Base-by-base conservation (phyloP, 768 basidiomycete species). In the Kwoniella newhampshirensis region DNA sequence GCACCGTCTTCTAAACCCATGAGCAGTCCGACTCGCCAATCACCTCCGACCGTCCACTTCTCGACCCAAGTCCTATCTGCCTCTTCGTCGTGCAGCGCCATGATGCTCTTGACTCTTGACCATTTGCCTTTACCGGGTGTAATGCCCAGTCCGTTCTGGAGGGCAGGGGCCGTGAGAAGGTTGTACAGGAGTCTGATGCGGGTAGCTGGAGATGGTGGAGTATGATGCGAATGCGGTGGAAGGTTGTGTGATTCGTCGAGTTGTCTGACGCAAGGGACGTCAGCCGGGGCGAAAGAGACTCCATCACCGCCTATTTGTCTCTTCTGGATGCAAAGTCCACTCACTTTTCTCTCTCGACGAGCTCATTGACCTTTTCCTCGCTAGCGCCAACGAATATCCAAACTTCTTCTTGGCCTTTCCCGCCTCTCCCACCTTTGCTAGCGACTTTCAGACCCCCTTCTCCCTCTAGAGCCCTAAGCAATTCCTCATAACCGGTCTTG, bases 61-160 rank as follows among this genome's bases (percentile, higher is more conserved):
- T 70, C 57, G 0, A 73, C 49, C 68, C 66, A 70, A 17, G 53
- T 64, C 32, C 66, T 66, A 42, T 73, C 67, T 2, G 64, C 62
- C 43, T 82, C 78, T 17, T 84, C 82, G 75, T 97, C 87, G 67
- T 98, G 94, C 7, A 97, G 79, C 1, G 86, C 84, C 80, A 90
- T 84, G 49, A 96, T 82, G 20, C 85, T 84, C 65, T 89, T 85
- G 7, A 96, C 82, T 47, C 88, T 83, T 62, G 85, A 82, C 89
- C 90, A 97, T 50, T 85, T 82, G 13, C 81, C 76, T 21, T 84
- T 80, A 13, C 82, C 84, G 1, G 88, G 86, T 7, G 85, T 83
- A 45, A 97, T 84, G 1, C 89, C 91, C 1, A 94, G 82, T 4
- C 91, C 92, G 9, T 89, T 87, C 50, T 93, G 91, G n/a, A 79